A percentile compares a stretch with the other conserved stretches of the same genome.
These are phyloP conservation scores for Aspergillus nidulans DNA, from an alignment of 495 filamentous ascomycete species.

Conservation along the genomic window DNA sequence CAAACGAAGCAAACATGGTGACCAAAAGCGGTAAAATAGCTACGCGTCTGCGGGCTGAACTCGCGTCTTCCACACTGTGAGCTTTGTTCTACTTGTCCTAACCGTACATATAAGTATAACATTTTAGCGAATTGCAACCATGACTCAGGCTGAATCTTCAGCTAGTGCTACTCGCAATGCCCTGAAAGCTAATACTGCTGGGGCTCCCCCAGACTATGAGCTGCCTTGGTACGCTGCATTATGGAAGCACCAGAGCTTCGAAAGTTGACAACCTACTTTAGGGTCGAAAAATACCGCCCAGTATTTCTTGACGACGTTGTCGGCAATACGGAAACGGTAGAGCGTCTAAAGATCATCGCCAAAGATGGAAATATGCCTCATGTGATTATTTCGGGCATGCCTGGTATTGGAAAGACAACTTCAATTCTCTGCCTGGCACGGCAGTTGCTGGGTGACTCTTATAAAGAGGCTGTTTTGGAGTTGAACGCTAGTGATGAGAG, in stretches of 20 bases:
- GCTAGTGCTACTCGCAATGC: constrained; percentile 65
- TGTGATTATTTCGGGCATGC: constrained; percentile 98
- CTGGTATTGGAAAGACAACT: constrained; percentile 98
- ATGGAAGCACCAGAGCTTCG: not conserved
- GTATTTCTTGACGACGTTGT: constrained; percentile 94
- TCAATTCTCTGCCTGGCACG: constrained; percentile 91
- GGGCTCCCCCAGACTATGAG: constrained; percentile 67
- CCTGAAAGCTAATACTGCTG: constrained; percentile 58
- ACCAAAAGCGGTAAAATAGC: constrained; percentile 4
- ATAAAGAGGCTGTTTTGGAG: constrained; percentile 97
- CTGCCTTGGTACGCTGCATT: constrained; percentile 71
- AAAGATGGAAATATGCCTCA: constrained; percentile 99
- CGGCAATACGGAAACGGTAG: constrained; percentile 95
- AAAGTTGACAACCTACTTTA: constrained; percentile 26
- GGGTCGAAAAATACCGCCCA: constrained; percentile 98
- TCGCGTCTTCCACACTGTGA: constrained; percentile 24
- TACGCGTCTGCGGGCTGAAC: constrained; percentile 25
- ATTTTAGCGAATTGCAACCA: constrained; percentile 12
- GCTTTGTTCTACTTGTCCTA: not conserved
- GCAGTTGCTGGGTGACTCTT: constrained; percentile 85
- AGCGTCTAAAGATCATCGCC: constrained; percentile 96
- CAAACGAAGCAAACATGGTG: constrained; percentile 1
- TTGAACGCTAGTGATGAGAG: constrained; percentile 95
- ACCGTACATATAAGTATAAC: not conserved
- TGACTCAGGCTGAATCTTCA: constrained; percentile 70